Conservation (phyloP, 257 asterid species). For the Ehretia macrophylla region DNA sequence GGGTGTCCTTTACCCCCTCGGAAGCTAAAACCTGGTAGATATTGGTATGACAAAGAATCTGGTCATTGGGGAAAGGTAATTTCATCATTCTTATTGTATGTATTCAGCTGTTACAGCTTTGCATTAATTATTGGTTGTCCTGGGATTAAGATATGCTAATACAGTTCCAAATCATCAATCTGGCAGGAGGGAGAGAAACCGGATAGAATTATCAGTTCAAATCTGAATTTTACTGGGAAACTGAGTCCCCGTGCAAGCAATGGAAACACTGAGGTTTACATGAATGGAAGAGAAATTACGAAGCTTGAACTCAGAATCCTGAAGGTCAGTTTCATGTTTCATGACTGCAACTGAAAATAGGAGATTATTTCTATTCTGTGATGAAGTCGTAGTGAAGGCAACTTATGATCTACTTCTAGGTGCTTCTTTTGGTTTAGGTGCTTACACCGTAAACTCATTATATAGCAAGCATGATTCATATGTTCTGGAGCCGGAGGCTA, state of each 20-base stretch:
- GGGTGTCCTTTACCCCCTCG: slow-evolving; percentile 76
- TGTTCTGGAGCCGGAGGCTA: no score
- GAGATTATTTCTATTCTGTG: no score
- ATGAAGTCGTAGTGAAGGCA: no score
- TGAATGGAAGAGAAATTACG: slow-evolving; percentile 95
- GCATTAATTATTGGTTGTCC: slow-evolving; percentile 4
- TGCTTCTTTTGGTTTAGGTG: no score
- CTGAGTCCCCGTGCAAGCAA: slow-evolving; percentile 82
- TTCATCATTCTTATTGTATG: slow-evolving; percentile 5
- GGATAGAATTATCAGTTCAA: slow-evolving; percentile 72
- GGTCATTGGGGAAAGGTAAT: slow-evolving; percentile 95
- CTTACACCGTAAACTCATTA: no score
- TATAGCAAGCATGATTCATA: no score
- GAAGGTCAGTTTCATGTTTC: slow-evolving; percentile 46
- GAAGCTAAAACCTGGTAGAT: slow-evolving; percentile 83
- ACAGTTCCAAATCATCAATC: slow-evolving; percentile 19
- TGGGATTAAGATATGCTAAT: slow-evolving; percentile 22
- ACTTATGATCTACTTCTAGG: no score
- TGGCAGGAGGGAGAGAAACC: slow-evolving; percentile 96
- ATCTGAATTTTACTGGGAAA: slow-evolving; percentile 80
- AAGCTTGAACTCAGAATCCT: slow-evolving; percentile 78
- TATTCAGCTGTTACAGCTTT: slow-evolving; percentile 5
- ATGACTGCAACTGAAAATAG: neutral
- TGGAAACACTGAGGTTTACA: slow-evolving; percentile 87
- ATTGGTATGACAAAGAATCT: slow-evolving; percentile 96